Percentiles rank a stretch among this genome's conserved stretches.
Conservation (phyloP, 169 alveolate species). For the Eimeria brunetti region DNA sequence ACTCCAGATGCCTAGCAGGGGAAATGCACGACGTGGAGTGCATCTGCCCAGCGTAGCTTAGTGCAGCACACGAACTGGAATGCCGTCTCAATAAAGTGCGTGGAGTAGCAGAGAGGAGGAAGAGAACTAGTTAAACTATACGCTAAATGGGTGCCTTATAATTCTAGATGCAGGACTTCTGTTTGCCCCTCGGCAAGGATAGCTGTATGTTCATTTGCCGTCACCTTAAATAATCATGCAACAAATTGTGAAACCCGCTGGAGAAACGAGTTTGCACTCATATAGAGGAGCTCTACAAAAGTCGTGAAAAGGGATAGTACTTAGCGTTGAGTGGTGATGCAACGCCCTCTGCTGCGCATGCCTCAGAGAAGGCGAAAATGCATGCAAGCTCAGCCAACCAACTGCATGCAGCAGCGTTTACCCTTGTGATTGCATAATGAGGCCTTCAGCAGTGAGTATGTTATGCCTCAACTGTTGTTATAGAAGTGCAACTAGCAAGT, state of each 20-base stretch:
- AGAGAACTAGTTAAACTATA: background rate
- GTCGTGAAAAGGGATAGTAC: too few species aligned
- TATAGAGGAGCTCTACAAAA: too few species aligned
- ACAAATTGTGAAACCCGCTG: too few species aligned
- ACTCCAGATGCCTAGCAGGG: background rate
- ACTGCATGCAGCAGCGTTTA: too few species aligned
- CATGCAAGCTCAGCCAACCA: too few species aligned
- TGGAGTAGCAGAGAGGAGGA: background rate
- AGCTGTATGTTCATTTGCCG: background rate
- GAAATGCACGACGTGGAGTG: background rate
- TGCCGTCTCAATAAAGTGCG: background rate
- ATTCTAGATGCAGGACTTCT: background rate
- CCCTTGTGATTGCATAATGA: background rate
- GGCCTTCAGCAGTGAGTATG: background rate
- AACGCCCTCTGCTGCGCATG: too few species aligned
- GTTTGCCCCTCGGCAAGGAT: background rate
- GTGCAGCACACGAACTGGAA: background rate
- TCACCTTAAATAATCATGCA: too few species aligned
- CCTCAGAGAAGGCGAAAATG: too few species aligned
- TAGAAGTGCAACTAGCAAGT: background rate
- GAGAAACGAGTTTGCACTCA: too few species aligned
- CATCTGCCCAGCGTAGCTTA: background rate
- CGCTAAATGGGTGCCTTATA: background rate
- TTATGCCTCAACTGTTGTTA: background rate
- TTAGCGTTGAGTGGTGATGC: too few species aligned